A percentile compares a stretch with the other conserved stretches of the same genome.
Conservation (phyloP, 176 grass and related monocot species). For the Cenchrus fungigraminus region DNA sequence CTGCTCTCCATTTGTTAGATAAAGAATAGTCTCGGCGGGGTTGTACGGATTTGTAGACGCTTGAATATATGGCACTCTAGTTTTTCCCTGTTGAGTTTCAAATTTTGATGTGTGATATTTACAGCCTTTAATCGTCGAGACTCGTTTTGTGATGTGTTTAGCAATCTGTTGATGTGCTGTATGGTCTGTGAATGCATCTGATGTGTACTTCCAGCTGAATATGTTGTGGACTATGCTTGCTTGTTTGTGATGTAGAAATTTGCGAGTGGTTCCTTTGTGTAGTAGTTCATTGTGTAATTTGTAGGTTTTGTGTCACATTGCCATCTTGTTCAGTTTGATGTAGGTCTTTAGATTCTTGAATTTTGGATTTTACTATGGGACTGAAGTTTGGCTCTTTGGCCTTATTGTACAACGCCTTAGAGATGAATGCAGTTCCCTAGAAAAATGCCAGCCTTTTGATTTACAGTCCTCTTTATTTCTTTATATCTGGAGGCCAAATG, state of each 20-base stretch:
- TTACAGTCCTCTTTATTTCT: slow-evolving; percentile 36
- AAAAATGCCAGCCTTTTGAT: slow-evolving; percentile 38
- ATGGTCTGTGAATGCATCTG: too few species aligned
- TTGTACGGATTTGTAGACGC: not conserved
- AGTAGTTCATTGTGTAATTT: not conserved
- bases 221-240: not conserved
- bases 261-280: not conserved
- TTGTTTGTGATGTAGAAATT: not conserved
- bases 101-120: too few species aligned
- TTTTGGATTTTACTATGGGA: slow-evolving; percentile 27
- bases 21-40: not conserved
- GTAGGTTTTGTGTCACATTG: not conserved
- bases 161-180: not conserved
- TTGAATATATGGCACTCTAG: not conserved
- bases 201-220: not conserved
- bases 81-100: not conserved
- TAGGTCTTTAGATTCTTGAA: not conserved
- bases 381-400: slow-evolving; percentile 77
- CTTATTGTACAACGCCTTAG: slow-evolving; percentile 40
- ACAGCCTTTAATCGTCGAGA: not conserved
- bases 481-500: slow-evolving; percentile 6
- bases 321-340: not conserved
- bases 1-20: not conserved
- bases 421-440: slow-evolving; percentile 83
- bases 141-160: not conserved